phyloP scores from a whole-genome alignment of 495 filamentous ascomycete genomes.

The Talaromyces wortmannii region DNA sequence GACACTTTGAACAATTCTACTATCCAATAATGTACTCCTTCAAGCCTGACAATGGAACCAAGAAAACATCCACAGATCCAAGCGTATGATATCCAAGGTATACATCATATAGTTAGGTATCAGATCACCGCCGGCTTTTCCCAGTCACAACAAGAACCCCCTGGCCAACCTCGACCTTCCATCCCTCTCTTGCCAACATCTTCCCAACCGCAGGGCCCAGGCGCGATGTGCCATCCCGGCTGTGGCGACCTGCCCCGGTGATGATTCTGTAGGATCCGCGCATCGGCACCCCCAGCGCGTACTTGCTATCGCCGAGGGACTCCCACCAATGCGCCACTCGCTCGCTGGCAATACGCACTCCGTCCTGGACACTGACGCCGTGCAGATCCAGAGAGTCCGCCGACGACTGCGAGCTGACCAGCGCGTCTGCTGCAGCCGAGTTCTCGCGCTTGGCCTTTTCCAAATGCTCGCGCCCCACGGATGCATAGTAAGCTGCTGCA shows the following conservation, averaged over 20 bases:
- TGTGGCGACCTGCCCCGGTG: slow-evolving; percentile 75
- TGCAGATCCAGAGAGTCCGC: slow-evolving; percentile 66
- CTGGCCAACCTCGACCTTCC: slow-evolving; percentile 65
- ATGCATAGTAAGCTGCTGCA: slow-evolving; percentile 59
- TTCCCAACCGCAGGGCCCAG: slow-evolving; percentile 75
- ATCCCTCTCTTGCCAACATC: slow-evolving; percentile 70
- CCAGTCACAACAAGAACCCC: slow-evolving; percentile 64
- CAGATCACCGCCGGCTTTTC: slow-evolving; percentile 17
- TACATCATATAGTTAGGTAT: not conserved
- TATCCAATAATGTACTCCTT: too few species aligned
- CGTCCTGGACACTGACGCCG: slow-evolving; percentile 74
- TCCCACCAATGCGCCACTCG: slow-evolving; percentile 76
- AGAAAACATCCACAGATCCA: not conserved
- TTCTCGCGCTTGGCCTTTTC: slow-evolving; percentile 34
- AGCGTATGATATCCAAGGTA: slow-evolving; percentile 6
- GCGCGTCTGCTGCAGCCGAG: slow-evolving; percentile 48
- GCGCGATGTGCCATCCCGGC: slow-evolving; percentile 63
- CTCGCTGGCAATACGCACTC: slow-evolving; percentile 63
- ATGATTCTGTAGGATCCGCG: slow-evolving; percentile 61
- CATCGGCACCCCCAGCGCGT: slow-evolving; percentile 32
- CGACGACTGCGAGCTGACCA: slow-evolving; percentile 55
- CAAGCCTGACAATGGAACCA: too few species aligned
- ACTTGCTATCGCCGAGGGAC: slow-evolving; percentile 50
- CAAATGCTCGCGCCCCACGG: slow-evolving; percentile 47
- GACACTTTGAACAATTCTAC: too few species aligned